Conservation (phyloP, 78 protist genomes). For the Cavenderia fasciculata region DNA sequence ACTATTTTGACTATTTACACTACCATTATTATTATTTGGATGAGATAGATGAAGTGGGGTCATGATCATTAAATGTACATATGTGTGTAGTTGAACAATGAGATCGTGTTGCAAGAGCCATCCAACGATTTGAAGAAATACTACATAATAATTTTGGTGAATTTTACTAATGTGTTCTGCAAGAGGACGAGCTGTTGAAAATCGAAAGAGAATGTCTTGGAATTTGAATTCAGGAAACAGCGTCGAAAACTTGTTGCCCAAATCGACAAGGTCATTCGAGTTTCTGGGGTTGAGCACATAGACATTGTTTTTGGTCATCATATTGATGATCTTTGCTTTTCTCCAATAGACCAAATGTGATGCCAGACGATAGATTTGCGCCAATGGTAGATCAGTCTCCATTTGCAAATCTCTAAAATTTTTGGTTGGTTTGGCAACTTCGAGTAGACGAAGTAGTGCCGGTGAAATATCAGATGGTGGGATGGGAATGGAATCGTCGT, state of each 20-base stretch:
- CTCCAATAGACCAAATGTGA: constrained; percentile 82
- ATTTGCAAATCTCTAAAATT: constrained; percentile 70
- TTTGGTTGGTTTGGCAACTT: constrained; percentile 73
- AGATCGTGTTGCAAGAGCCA: constrained; percentile 74
- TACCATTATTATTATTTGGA: background rate
- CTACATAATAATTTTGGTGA: constrained; percentile 5
- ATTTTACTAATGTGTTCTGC: constrained; percentile 64
- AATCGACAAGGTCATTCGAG: background rate
- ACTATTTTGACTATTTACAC: background rate
- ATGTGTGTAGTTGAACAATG: constrained; percentile 72
- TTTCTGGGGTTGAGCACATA: constrained; percentile 27
- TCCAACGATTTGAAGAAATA: constrained; percentile 53
- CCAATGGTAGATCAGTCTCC: constrained; percentile 70
- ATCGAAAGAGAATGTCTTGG: constrained; percentile 53
- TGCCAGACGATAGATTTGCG: constrained; percentile 69
- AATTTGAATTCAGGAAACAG: constrained; percentile 48
- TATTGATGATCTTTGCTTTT: constrained; percentile 72
- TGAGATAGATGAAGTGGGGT: background rate
- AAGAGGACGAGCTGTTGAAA: constrained; percentile 39
- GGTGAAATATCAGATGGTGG: constrained; percentile 62
- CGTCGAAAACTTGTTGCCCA: constrained; percentile 2
- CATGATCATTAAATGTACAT: constrained; percentile 57
- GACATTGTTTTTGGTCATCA: constrained; percentile 70
- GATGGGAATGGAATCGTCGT: constrained; percentile 1
- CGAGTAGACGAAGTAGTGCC: constrained; percentile 40